Conservation (phyloP, 1,284 basidiomycete species). For the Mycena sp. region DNA sequence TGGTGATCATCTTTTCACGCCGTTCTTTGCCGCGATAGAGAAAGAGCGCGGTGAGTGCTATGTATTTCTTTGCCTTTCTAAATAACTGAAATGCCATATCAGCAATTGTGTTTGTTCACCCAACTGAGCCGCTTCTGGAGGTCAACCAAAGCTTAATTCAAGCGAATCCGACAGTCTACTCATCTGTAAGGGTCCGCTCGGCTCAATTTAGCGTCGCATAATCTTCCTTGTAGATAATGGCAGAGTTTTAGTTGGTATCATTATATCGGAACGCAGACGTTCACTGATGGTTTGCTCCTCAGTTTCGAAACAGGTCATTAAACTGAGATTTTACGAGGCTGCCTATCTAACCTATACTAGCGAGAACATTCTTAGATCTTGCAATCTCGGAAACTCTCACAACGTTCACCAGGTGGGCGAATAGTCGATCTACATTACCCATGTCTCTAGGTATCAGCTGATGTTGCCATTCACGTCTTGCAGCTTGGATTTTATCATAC, state of each 20-base stretch:
- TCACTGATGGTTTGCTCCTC: neutral
- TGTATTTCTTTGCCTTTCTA: neutral
- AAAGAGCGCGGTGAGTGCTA: neutral
- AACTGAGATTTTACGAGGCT: neutral
- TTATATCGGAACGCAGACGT: neutral
- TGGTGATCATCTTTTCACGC: constrained; percentile 7
- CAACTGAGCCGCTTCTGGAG: constrained; percentile 5
- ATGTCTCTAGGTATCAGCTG: no score
- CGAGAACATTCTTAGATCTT: constrained; percentile 18
- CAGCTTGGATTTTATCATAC: constrained; percentile 20
- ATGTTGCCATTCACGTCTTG: neutral
- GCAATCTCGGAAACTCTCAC: constrained; percentile 17
- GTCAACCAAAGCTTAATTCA: constrained; percentile 10
- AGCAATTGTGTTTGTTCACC: constrained; percentile 21
- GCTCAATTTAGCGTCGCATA: neutral
- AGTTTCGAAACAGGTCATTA: constrained; percentile 22
- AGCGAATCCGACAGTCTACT: constrained; percentile 19
- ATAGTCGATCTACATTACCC: no score
- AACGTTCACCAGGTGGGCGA: neutral
- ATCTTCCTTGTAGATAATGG: neutral
- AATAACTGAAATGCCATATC: neutral
- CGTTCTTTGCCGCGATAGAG: constrained; percentile 8
- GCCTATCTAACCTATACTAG: neutral
- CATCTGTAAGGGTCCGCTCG: neutral
- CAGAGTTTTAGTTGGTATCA: constrained; percentile 19